A percentile compares a stretch with the other conserved stretches of the same genome.
phyloP scores from a whole-genome alignment of 345 rosid species.

The Populus ilicifolia region DNA sequence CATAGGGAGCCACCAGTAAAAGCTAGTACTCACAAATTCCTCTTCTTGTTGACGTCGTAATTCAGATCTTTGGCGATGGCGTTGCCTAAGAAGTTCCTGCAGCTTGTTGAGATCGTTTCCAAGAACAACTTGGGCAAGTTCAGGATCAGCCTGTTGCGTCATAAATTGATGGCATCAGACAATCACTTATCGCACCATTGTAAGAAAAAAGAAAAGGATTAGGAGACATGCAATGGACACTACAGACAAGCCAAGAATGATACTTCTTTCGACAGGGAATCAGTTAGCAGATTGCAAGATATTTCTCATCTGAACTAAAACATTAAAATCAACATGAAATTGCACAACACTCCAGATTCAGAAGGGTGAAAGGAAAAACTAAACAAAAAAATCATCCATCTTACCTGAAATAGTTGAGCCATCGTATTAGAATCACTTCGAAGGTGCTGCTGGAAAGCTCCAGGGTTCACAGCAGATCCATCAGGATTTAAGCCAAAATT shows the following conservation, averaged over 20 bases:
- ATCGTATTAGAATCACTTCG: constrained; percentile 68
- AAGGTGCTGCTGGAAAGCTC: constrained; percentile 80
- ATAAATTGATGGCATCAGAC: neutral
- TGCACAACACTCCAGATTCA: neutral
- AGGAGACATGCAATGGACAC: neutral
- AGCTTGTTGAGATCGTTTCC: constrained; percentile 83
- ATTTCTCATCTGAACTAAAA: neutral
- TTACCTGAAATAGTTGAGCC: constrained; percentile 82
- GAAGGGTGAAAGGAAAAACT: neutral
- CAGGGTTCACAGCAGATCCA: constrained; percentile 89
- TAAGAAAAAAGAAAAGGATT: neutral
- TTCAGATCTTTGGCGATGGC: constrained; percentile 66
- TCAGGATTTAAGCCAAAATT: constrained; percentile 66
- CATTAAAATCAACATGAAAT: neutral
- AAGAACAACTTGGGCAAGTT: constrained; percentile 75
- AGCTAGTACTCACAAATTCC: constrained; percentile 61
- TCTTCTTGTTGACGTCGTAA: constrained; percentile 66
- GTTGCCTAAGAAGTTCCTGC: constrained; percentile 64
- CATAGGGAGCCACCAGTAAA: constrained; percentile 2
- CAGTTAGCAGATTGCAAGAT: neutral
- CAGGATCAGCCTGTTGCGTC: constrained; percentile 64
- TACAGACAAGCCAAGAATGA: neutral
- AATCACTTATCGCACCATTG: neutral
- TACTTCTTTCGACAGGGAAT: neutral
- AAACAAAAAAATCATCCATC: constrained; percentile 6